A percentile compares a stretch with the other conserved stretches of the same genome.
These are phyloP conservation scores for Silene latifolia DNA, from an alignment of 148 eudicot genomes.

Conservation along the genomic window DNA sequence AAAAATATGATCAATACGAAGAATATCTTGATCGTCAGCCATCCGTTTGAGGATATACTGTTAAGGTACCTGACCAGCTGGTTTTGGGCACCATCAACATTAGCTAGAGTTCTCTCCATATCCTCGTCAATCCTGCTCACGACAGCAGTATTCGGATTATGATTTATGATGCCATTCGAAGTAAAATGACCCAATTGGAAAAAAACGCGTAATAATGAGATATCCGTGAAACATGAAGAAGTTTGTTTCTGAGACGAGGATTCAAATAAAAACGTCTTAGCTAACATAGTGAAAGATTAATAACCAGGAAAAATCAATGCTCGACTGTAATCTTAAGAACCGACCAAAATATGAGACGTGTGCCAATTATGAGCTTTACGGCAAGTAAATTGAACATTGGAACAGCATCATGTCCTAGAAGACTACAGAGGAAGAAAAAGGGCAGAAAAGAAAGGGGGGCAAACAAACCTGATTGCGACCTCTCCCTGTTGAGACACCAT, in stretches of 20 bases:
- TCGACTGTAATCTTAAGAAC: background rate
- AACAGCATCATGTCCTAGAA: background rate
- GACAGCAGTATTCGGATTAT: background rate
- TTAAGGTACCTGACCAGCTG: conserved; percentile 68
- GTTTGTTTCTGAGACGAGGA: background rate
- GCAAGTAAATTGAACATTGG: background rate
- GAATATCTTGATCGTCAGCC: conserved; percentile 96
- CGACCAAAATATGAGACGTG: background rate
- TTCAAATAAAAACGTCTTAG: background rate
- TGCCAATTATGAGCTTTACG: background rate
- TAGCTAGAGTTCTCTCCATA: conserved; percentile 72
- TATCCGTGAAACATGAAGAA: background rate
- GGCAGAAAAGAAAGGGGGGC: background rate
- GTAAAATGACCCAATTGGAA: background rate
- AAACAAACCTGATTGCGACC: conserved; percentile 64
- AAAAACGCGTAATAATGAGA: background rate
- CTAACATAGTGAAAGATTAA: background rate
- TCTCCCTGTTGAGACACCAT: conserved; percentile 90
- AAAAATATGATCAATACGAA: conserved; percentile 74
- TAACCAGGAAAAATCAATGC: background rate
- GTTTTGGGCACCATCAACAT: conserved; percentile 76
- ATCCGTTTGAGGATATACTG: conserved; percentile 85
- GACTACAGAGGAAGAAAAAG: background rate
- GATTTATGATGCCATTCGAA: conserved; percentile 4
- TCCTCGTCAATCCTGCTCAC: conserved; percentile 66